Conservation (phyloP, 108 stramenopile species). For the Skeletonema marinoi region DNA sequence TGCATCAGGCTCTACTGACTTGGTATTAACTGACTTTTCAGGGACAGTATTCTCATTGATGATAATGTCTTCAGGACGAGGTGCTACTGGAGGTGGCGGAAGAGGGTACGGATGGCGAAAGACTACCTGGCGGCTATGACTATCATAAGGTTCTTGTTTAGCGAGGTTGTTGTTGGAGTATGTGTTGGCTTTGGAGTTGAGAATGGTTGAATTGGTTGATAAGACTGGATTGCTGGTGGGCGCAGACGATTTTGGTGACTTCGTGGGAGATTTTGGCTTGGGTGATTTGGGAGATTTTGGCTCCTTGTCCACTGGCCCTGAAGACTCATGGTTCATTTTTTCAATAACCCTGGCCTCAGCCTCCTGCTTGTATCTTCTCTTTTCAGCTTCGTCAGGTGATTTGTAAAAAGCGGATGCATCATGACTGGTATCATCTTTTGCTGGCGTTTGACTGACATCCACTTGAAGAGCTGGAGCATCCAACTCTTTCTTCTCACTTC, state of each 20-base stretch:
- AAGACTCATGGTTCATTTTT: neutral
- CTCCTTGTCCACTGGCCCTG: neutral
- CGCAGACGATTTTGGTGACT: neutral
- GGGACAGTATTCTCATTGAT: constrained; percentile 34
- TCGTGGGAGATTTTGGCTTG: neutral
- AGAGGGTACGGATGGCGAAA: constrained; percentile 77
- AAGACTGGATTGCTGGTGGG: neutral
- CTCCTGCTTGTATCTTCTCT: neutral
- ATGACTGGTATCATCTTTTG: neutral
- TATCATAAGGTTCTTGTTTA: neutral
- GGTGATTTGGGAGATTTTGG: neutral
- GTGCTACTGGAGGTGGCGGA: constrained; percentile 49
- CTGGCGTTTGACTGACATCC: neutral
- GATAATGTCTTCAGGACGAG: constrained; percentile 53
- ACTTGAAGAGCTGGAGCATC: neutral
- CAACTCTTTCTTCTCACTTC: neutral
- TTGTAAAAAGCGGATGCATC: neutral
- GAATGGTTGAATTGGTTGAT: neutral
- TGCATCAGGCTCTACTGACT: constrained; percentile 49
- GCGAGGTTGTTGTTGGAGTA: neutral
- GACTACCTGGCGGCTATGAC: constrained; percentile 27
- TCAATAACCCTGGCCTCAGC: neutral
- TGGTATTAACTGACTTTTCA: constrained; percentile 10
- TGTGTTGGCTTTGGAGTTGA: neutral
- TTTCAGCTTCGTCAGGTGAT: neutral